Base-by-base conservation (phyloP, 306 rosid genomes). In the Cucurbita pepo region DNA sequence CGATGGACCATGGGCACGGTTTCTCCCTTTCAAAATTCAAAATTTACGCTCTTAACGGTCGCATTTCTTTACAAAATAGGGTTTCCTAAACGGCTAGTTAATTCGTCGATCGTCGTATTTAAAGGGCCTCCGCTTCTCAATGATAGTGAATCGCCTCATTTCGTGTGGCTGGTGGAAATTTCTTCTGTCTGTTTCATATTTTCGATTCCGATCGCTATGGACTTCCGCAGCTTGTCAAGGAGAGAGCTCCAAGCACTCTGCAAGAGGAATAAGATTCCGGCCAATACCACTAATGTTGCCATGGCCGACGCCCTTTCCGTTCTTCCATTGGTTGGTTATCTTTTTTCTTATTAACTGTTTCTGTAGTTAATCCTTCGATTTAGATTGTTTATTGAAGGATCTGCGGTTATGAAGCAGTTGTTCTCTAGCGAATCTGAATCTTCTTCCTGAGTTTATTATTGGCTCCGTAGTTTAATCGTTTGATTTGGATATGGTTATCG, bases 261-360 rank as follows among this genome's bases (percentile, higher is more conserved):
- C 96, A 94, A 94, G 96, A 89, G 72, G 83, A 94, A 94, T 85
- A 89, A 82, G 83, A 89, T 94, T 79, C 99, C 96, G 0, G 97
- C 99, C 0, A 94, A 94, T 21, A 76, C 77, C 77, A 87, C 99
- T 78, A 94, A 89, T 5, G 73, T 89, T 3, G 97, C 92, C 82
- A 94, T 94, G 99, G 97, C 91, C 3, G 85, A 89, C 7, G 82
- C 96, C 67, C 97, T 94, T 53, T 5, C 70, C 1, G 85, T 92
- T 79, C 96, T 94, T 71, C 73, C 73, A 30, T 84, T 74, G 0
- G 97, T 89, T 84, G 77, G 21, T 4, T 4, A 10, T 37, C 47
- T 2, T 45, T 37, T 30, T n/a, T 7, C 44, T 53, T 5, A 5
- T 48, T 7, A 0, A 12, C 25, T 9, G 40, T 22, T 58, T 8